phyloP scores from a whole-genome alignment of 2,329 filamentous ascomycete species.

The Paecilomyces niveus region DNA sequence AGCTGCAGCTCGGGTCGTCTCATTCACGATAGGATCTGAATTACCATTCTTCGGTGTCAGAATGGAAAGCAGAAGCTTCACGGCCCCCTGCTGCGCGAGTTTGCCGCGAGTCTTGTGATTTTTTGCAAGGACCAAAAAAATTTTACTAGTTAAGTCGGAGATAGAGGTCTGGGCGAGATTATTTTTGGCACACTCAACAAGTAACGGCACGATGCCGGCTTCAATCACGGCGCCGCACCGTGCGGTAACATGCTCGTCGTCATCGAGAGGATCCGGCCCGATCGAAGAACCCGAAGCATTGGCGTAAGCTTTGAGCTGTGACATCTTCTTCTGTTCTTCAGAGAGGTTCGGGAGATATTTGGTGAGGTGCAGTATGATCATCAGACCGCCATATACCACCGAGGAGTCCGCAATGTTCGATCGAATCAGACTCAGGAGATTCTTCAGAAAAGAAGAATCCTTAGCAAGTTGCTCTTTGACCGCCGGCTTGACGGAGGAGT shows the following conservation, averaged over 20 bases:
- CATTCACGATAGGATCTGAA: constrained; percentile 26
- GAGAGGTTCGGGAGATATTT: constrained; percentile 68
- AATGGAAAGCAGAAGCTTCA: constrained; percentile 74
- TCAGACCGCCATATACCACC: constrained; percentile 76
- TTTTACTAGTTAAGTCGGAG: constrained; percentile 62
- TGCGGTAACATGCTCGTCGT: constrained; percentile 65
- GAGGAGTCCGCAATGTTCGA: constrained; percentile 56
- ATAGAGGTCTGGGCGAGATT: constrained; percentile 58
- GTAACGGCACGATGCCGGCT: constrained; percentile 65
- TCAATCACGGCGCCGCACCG: constrained; percentile 76
- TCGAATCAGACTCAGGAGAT: constrained; percentile 50
- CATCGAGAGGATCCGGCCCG: constrained; percentile 58
- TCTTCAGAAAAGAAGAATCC: constrained; percentile 61
- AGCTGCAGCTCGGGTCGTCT: constrained; percentile 53
- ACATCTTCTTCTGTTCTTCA: constrained; percentile 88
- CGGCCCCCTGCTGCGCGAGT: constrained; percentile 87
- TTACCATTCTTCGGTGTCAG: constrained; percentile 40
- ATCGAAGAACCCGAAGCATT: constrained; percentile 67
- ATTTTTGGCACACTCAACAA: constrained; percentile 67
- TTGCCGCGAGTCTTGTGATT: constrained; percentile 66
- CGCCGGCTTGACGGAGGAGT: constrained; percentile 76
- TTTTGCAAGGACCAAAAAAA: constrained; percentile 70
- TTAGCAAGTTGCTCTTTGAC: constrained; percentile 74
- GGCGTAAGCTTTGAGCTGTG: constrained; percentile 88
- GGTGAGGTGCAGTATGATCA: constrained; percentile 78